Evolutionary conservation across 495 filamentous ascomycete genomes (phyloP), one percentile per base, ranked within the genome.

Genomic region (Lineolata rhizophorae): DNA sequence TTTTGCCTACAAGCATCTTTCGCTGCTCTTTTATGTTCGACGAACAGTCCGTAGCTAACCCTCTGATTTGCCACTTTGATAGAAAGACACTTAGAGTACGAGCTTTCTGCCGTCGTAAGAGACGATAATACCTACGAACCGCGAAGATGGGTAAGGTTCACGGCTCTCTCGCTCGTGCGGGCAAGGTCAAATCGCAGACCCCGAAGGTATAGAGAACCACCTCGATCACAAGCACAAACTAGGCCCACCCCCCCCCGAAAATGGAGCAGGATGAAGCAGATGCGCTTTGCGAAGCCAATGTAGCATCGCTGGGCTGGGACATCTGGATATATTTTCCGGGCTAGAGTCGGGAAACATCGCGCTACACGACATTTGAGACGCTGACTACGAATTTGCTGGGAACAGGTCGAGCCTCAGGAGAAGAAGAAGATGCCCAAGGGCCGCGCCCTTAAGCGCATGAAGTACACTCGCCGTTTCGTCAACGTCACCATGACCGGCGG

Each of bases 401-500:
- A 6, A 41, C 54, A 80, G 75, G 79, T 85, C 47, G 79, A 87
- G 60, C 71, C 71, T 27, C 76, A 82, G 61, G 79, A 87, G 68
- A 87, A 87, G 67, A 67, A 77, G 57, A 84, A 84, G 70, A 66
- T 65, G 44, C 87, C 87, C 55, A 95, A 99, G 72, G 87, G 87
- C 54, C 82, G 87, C 47, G 87, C 87, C 44, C 85, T 85, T 74
- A 99, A 97, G 82, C 73, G 87, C 49, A 73, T 93, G 48, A 67
- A 64, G 43, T 97, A 99, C 68, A 95, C 83, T 46, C 77, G 87
- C 55, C 83, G 87, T 45, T 99, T 99, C 70, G 90, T 99, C 44
- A 99, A 95, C 67, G 84, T 99, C 53, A 91, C 82, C 47, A 66
- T 94, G 70, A 93, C 87, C 37, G 87, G 87, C 58, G 87, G 87